phyloP scores from a whole-genome alignment of 2,329 filamentous ascomycete species.

The Cercospora sp. region DNA sequence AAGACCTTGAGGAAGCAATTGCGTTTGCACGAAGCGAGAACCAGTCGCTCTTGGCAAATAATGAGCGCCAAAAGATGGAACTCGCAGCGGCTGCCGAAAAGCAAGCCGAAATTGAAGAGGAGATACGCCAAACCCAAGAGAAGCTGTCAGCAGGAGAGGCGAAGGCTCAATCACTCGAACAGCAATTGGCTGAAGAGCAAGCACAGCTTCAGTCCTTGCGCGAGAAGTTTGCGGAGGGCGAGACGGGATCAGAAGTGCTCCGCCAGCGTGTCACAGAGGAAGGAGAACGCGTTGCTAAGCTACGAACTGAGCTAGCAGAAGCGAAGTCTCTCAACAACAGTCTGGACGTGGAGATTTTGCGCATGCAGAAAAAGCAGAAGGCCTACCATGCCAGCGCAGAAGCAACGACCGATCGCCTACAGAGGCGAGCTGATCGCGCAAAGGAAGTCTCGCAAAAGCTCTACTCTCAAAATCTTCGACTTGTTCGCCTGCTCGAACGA shows the following conservation, averaged over 20 bases:
- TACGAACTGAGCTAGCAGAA: slow-evolving; percentile 71
- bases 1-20: slow-evolving; percentile 49
- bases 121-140: slow-evolving; percentile 42
- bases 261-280: slow-evolving; percentile 74
- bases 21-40: slow-evolving; percentile 51
- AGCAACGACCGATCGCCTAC: slow-evolving; percentile 58
- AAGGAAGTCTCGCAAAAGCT: slow-evolving; percentile 83
- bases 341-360: slow-evolving; percentile 72
- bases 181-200: slow-evolving; percentile 65
- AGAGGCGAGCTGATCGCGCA: slow-evolving; percentile 69
- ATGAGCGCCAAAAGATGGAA: slow-evolving; percentile 43
- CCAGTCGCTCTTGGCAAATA: slow-evolving; percentile 42
- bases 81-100: slow-evolving; percentile 34
- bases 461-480: slow-evolving; percentile 78
- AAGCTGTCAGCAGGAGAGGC: slow-evolving; percentile 51
- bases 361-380: slow-evolving; percentile 65
- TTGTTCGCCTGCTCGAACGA: slow-evolving; percentile 80
- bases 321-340: slow-evolving; percentile 74
- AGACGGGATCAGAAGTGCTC: slow-evolving; percentile 77
- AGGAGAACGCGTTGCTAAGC: slow-evolving; percentile 66
- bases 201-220: slow-evolving; percentile 68
- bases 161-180: slow-evolving; percentile 48
- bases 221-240: slow-evolving; percentile 73
- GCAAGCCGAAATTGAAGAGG: slow-evolving; percentile 41
- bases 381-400: slow-evolving; percentile 52